A percentile compares a stretch with the other conserved stretches of the same genome.
Conservation (phyloP, 2,329 filamentous ascomycete species). For the Magnaporthiopsis rhizophila region DNA sequence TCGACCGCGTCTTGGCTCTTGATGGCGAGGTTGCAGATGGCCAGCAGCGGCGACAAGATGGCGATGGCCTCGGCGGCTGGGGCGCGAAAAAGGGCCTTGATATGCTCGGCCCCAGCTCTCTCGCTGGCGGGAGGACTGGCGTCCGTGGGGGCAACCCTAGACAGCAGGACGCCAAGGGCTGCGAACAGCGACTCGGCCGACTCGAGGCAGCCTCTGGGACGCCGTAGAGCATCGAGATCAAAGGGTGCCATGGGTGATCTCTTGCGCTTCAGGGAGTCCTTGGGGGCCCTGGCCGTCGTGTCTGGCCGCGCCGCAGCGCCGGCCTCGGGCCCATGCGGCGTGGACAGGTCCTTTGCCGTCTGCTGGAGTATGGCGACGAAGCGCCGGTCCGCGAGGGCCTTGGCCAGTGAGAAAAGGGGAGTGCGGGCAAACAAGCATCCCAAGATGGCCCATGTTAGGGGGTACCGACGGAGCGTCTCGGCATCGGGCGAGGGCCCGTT, state of each 20-base stretch:
- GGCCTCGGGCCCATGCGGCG: constrained; percentile 20
- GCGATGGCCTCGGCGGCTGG: constrained; percentile 38
- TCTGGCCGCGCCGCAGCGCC: not conserved
- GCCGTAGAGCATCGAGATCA: constrained; percentile 31
- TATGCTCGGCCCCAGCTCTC: constrained; percentile 48
- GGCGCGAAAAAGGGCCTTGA: constrained; percentile 47
- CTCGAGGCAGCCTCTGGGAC: constrained; percentile 31
- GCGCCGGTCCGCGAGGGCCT: constrained; percentile 60
- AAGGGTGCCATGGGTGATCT: constrained; percentile 25
- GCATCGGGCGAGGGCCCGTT: constrained; percentile 35
- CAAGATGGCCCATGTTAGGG: constrained; percentile 54
- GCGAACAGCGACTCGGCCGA: constrained; percentile 40
- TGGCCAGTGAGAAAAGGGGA: constrained; percentile 60
- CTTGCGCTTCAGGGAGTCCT: not conserved
- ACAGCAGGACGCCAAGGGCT: constrained; percentile 37
- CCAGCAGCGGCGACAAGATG: constrained; percentile 37
- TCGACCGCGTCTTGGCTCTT: constrained; percentile 16
- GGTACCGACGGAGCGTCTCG: constrained; percentile 46
- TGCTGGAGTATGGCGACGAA: constrained; percentile 60
- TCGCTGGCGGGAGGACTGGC: constrained; percentile 29
- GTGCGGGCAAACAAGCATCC: constrained; percentile 54
- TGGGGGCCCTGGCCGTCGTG: constrained; percentile 9
- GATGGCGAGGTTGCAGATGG: constrained; percentile 34
- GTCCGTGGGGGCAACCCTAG: constrained; percentile 30
- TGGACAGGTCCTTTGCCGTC: constrained; percentile 51